These are phyloP conservation scores for Aphanocladium album DNA, from an alignment of 2,329 filamentous ascomycete species.

Conservation along the genomic window DNA sequence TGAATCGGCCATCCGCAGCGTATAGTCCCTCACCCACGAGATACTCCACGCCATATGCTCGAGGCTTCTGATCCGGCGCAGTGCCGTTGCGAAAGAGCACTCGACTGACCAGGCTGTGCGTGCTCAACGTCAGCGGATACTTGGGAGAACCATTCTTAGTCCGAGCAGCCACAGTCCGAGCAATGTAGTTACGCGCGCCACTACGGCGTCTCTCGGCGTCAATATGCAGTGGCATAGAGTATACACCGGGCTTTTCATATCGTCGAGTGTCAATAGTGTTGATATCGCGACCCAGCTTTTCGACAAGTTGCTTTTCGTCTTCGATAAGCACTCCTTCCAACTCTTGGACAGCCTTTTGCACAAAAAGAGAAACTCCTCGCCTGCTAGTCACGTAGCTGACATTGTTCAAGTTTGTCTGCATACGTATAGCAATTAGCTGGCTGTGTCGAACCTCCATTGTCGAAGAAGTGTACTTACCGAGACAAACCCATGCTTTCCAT, in stretches of 20 bases:
- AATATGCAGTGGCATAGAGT: constrained; percentile 24
- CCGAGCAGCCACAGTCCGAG: constrained; percentile 31
- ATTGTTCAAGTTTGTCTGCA: constrained; percentile 20
- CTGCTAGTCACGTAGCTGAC: constrained; percentile 16
- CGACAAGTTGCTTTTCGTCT: constrained; percentile 19
- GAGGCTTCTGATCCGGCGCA: constrained; percentile 31
- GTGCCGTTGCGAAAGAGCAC: constrained; percentile 29
- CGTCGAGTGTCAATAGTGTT: constrained; percentile 21
- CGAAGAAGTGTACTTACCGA: constrained; percentile 16
- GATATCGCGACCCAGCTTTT: constrained; percentile 27
- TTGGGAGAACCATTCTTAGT: constrained; percentile 38
- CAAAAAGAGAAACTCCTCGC: constrained; percentile 14
- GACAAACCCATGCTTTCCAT: constrained; percentile 38
- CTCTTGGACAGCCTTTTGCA: constrained; percentile 8
- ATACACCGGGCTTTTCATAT: constrained; percentile 26
- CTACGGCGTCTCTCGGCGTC: constrained; percentile 16
- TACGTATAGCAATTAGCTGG: background rate
- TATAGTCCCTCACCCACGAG: constrained; percentile 36
- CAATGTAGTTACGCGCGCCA: constrained; percentile 16
- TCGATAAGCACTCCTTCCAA: constrained; percentile 18
- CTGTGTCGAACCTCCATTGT: background rate
- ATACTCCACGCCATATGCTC: constrained; percentile 27
- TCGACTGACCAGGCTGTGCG: constrained; percentile 32
- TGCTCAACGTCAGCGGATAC: constrained; percentile 38
- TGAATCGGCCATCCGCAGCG: constrained; percentile 30